Evolutionary conservation across 2,329 filamentous ascomycete species (phyloP).

Genomic region (Cadophora sp.): DNA sequence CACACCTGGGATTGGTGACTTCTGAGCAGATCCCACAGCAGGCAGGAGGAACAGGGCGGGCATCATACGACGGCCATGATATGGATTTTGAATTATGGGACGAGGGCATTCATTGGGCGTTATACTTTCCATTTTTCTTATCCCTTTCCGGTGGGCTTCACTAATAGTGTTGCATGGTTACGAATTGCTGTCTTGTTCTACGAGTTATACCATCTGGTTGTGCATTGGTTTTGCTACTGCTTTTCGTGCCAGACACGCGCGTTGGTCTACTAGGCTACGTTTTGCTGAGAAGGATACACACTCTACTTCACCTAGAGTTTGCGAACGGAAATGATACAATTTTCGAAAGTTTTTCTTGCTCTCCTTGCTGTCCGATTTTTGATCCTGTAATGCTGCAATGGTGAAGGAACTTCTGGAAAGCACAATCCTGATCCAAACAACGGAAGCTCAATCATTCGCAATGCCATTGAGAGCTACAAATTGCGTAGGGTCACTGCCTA

Average conservation of each 20-base stretch:
- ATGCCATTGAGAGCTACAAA: too few relatives aligned
- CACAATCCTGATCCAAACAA: too few relatives aligned
- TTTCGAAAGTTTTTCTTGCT: not conserved
- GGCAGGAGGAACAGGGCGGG: not conserved
- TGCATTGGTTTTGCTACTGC: slow-evolving; percentile 3
- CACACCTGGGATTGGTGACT: not conserved
- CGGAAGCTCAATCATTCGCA: too few relatives aligned
- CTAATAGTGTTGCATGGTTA: slow-evolving; percentile 6
- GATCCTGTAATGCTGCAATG: too few relatives aligned
- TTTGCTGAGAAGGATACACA: slow-evolving; percentile 2
- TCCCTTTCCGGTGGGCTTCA: not conserved
- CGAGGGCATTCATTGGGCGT: slow-evolving; percentile 18
- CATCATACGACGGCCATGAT: not conserved
- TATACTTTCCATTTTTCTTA: slow-evolving; percentile 1
- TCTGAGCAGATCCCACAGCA: not conserved
- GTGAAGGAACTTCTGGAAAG: too few relatives aligned
- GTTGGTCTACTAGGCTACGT: slow-evolving; percentile 1
- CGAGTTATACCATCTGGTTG: slow-evolving; percentile 14
- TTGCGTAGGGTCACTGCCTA: too few relatives aligned
- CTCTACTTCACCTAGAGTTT: slow-evolving; percentile 2
- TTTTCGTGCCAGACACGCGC: not conserved
- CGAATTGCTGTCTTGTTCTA: not conserved
- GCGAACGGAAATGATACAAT: not conserved
- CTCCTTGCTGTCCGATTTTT: too few relatives aligned
- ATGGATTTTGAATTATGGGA: not conserved